phyloP scores from a whole-genome alignment of 2,329 filamentous ascomycete genomes.

The Trichoderma sp. region DNA sequence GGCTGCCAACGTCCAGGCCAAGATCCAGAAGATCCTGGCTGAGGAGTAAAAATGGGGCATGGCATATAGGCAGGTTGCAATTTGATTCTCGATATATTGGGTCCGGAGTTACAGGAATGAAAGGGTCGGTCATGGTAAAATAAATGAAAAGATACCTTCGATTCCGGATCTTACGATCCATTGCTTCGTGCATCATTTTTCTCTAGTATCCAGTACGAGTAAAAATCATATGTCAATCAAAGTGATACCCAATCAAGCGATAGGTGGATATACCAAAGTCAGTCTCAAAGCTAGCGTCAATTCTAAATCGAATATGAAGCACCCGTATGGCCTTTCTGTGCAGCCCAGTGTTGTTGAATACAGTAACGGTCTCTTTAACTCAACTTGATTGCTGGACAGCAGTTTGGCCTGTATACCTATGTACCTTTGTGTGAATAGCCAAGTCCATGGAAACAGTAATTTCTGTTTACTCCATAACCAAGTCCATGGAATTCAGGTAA shows the following conservation, averaged over 20 bases:
- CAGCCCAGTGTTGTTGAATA: neutral
- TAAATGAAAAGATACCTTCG: slow-evolving; percentile 45
- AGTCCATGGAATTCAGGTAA: neutral
- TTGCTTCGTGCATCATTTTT: slow-evolving; percentile 8
- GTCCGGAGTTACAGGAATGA: slow-evolving; percentile 47
- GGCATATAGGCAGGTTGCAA: slow-evolving; percentile 34
- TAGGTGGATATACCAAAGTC: neutral
- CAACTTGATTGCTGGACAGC: neutral
- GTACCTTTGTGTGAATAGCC: neutral
- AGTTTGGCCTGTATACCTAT: neutral
- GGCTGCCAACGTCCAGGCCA: slow-evolving; percentile 80
- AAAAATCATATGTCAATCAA: neutral
- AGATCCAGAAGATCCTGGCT: slow-evolving; percentile 79
- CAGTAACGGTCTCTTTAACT: neutral
- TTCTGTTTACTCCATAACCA: neutral
- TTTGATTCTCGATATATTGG: slow-evolving; percentile 38
- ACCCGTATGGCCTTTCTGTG: neutral
- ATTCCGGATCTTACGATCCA: slow-evolving; percentile 37
- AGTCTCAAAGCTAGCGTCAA: neutral
- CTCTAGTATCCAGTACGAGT: slow-evolving; percentile 4
- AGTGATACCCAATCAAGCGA: neutral
- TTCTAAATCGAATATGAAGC: neutral
- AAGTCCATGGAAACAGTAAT: too few species aligned
- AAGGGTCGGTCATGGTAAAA: slow-evolving; percentile 42
- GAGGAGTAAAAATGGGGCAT: slow-evolving; percentile 46